phyloP scores from a whole-genome alignment of 495 filamentous ascomycete species.

The Platismatia glauca region DNA sequence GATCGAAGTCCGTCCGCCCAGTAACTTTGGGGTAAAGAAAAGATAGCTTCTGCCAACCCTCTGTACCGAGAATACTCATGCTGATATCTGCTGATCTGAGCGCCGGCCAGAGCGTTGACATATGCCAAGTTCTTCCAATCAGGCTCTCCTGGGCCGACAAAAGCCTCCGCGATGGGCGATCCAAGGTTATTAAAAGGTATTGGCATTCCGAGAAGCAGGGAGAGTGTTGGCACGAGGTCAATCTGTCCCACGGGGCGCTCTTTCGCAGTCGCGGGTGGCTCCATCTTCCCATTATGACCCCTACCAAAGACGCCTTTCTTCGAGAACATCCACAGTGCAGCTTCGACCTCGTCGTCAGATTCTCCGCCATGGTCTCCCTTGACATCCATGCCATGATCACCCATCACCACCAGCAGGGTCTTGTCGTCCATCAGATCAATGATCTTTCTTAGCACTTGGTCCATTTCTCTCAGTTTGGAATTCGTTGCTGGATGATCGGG shows the following conservation, averaged over 20 bases:
- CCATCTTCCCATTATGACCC: conserved; percentile 47
- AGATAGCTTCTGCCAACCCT: conserved; percentile 51
- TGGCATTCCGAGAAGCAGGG: conserved; percentile 78
- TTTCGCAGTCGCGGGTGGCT: conserved; percentile 65
- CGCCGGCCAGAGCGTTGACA: conserved; percentile 67
- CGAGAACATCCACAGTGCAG: conserved; percentile 97
- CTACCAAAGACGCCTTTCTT: conserved; percentile 74
- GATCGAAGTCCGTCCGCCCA: conserved; percentile 47
- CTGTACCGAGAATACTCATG: conserved; percentile 51
- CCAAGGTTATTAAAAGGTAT: conserved; percentile 98
- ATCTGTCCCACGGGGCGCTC: conserved; percentile 85
- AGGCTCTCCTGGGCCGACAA: conserved; percentile 56
- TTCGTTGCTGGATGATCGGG: conserved; percentile 89
- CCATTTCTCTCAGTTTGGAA: conserved; percentile 87
- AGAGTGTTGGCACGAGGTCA: conserved; percentile 86
- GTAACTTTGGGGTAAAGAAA: conserved; percentile 46
- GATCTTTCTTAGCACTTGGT: conserved; percentile 62
- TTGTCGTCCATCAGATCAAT: conserved; percentile 67
- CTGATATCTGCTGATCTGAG: conserved; percentile 87
- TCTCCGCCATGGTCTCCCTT: conserved; percentile 98
- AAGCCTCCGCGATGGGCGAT: conserved; percentile 87
- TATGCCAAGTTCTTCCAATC: conserved; percentile 65
- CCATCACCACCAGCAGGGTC: conserved; percentile 90
- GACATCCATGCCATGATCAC: conserved; percentile 94
- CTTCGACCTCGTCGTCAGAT: conserved; percentile 88